Evolutionary conservation across 2,329 filamentous ascomycete species (phyloP), one percentile per base, ranked within the genome.

Genomic region (Hypoxylon sp.): DNA sequence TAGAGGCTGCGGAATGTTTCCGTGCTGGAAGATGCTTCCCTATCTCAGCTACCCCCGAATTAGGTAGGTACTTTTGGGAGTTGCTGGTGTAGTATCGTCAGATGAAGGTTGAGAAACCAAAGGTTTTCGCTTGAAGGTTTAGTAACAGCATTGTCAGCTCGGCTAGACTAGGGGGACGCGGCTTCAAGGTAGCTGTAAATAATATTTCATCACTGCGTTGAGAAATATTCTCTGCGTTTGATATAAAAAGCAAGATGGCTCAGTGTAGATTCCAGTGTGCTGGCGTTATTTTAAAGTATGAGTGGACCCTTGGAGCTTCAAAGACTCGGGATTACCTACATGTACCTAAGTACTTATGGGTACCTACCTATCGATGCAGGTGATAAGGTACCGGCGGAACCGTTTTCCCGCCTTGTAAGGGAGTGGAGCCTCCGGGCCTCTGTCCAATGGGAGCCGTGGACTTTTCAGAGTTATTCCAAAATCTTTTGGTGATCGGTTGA

Each of bases 311-410:
- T 19, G 17, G 45, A n/a, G 43, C 19, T 23, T 23, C 23, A 23
- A 5, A 23, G n/a, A 23, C 23, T 23, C 23, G 23, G 23, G 23
- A 23, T 2, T 28, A 25, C 23, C 2, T 25, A 5, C 23, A 25
- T 2, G 2, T 25, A 25, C 23, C 23, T 28, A 28, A 5, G 25
- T 30, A 30, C 28, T 2, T 30, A 30, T 7, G 28, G 28, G 28
- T 7, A 30, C 5, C 5, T 28, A 28, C 4, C 4, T 28, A 28
- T 5, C 3, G n/a, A n/a, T 28, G 3, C 2, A 19, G n/a, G 38
- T 17, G 51, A 43, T 63, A 58, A 41, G n/a, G n/a, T n/a, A 36
- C 52, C 60, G 60, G 60, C 19, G 6, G 36, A 58, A 58, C 6
- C 41, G 36, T 57, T 63, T 63, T 63, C 25, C 45, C 60, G 23